phyloP scores from a whole-genome alignment of 352 stramenopile species.

The Globisporangium emineosum region DNA sequence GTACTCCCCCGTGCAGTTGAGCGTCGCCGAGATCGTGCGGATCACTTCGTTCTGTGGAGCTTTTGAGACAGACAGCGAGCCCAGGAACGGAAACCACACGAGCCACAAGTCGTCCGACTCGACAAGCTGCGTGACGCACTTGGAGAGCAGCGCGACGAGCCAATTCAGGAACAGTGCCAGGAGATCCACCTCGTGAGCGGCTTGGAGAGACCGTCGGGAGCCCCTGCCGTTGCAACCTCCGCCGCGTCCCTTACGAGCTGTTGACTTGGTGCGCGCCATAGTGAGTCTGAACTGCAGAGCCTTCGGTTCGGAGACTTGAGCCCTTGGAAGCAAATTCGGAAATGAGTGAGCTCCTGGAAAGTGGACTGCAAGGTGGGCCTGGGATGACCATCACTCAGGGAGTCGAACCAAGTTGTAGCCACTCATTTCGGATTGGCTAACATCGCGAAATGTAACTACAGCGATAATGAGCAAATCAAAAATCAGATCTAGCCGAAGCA shows the following conservation, averaged over 20 bases:
- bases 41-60: background rate
- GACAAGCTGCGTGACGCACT: background rate
- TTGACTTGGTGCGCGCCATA: constrained; percentile 8
- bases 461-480: no score
- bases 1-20: background rate
- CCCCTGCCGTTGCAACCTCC: background rate
- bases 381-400: constrained; percentile 1
- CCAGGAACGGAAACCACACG: constrained; percentile 4
- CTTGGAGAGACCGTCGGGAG: background rate
- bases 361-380: background rate
- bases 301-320: background rate
- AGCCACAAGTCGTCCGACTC: background rate
- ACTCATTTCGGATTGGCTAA: background rate
- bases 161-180: background rate
- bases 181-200: background rate
- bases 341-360: constrained; percentile 6
- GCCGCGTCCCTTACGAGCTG: background rate
- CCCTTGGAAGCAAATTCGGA: background rate
- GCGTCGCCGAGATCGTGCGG: constrained; percentile 6
- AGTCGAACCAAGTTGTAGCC: background rate
- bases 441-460: background rate
- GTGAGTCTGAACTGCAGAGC: background rate
- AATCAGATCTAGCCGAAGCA: no score
- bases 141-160: constrained; percentile 5
- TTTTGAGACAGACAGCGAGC: background rate